Percentiles rank a stretch among this genome's conserved stretches.
These are phyloP conservation scores for Zarea fungicola DNA, from an alignment of 2,329 filamentous ascomycete genomes.

Conservation along the genomic window DNA sequence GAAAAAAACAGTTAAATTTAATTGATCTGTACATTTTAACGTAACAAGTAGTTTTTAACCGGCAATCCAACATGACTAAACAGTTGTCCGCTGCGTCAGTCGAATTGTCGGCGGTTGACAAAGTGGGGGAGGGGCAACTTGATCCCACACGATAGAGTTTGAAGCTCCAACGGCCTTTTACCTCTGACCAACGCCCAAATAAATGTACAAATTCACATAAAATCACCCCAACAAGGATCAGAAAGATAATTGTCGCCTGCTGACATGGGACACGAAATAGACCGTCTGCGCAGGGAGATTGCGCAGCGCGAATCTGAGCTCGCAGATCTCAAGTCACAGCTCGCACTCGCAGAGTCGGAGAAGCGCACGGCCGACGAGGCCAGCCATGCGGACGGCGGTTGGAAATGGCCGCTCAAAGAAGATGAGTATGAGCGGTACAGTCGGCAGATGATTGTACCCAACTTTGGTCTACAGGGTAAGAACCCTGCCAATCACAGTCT, in stretches of 20 bases:
- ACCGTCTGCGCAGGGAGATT: slow-evolving; percentile 43
- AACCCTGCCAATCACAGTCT: not conserved
- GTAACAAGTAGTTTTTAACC: too few species aligned
- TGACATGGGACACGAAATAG: slow-evolving; percentile 20
- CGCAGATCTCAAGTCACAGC: slow-evolving; percentile 37
- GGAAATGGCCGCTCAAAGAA: slow-evolving; percentile 62
- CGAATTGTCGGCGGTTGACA: not conserved
- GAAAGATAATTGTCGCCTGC: too few species aligned
- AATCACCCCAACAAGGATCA: too few species aligned
- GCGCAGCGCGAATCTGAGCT: slow-evolving; percentile 44
- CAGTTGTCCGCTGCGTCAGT: not conserved
- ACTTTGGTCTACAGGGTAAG: slow-evolving; percentile 69
- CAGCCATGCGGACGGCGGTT: slow-evolving; percentile 15
- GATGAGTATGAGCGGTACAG: slow-evolving; percentile 85
- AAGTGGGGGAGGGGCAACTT: slow-evolving; percentile 17
- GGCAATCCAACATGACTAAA: too few species aligned
- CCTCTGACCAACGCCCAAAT: not conserved
- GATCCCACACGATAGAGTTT: slow-evolving; percentile 11
- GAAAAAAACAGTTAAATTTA: too few species aligned
- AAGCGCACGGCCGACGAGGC: slow-evolving; percentile 5
- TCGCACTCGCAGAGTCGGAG: slow-evolving; percentile 35
- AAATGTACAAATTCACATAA: not conserved
- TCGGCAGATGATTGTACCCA: slow-evolving; percentile 82
- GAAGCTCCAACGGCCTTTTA: not conserved
- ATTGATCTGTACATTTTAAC: too few species aligned